Percentiles rank a stretch among this genome's conserved stretches.
These are phyloP conservation scores for Suillus variegatus DNA, from an alignment of 768 basidiomycete genomes.

Conservation along the genomic window DNA sequence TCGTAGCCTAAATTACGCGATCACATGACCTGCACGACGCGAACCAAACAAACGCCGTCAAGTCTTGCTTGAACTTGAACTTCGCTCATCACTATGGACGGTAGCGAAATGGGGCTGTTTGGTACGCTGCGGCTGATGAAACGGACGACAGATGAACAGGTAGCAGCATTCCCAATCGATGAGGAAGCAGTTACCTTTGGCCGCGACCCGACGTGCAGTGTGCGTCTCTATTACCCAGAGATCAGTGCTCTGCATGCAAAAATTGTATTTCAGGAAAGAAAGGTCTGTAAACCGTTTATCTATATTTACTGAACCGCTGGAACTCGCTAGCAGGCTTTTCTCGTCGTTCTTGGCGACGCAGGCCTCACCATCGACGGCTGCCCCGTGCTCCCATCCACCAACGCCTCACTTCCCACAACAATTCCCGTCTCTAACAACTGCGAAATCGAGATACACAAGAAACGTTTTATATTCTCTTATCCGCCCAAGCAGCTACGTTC, in stretches of 20 bases:
- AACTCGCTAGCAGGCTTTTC: conserved; percentile 54
- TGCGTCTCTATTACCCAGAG: conserved; percentile 68
- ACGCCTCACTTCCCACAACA: conserved; percentile 41
- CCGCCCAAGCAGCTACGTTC: conserved; percentile 72
- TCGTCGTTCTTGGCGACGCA: conserved; percentile 57
- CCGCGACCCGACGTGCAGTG: conserved; percentile 60
- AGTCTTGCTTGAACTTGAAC: background rate
- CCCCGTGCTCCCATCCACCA: conserved; percentile 50
- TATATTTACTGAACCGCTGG: background rate
- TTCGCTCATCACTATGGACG: conserved; percentile 34
- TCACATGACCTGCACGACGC: conserved; percentile 4
- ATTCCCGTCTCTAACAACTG: conserved; percentile 71
- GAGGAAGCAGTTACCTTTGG: conserved; percentile 68
- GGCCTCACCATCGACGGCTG: conserved; percentile 67
- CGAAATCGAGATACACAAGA: conserved; percentile 66
- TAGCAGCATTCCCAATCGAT: conserved; percentile 76
- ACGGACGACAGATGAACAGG: conserved; percentile 42
- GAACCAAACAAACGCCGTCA: background rate
- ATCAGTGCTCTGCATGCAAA: conserved; percentile 67
- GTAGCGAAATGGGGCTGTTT: conserved; percentile 59
- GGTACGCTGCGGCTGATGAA: conserved; percentile 70
- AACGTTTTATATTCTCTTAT: conserved; percentile 71
- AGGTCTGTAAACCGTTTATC: conserved; percentile 39
- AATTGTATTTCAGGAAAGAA: conserved; percentile 61
- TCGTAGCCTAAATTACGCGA: background rate